Percentiles rank a stretch among this genome's conserved stretches.
Conservation (phyloP, 371 early-diverging fungal genomes). For the Haplosporangium sp. region DNA sequence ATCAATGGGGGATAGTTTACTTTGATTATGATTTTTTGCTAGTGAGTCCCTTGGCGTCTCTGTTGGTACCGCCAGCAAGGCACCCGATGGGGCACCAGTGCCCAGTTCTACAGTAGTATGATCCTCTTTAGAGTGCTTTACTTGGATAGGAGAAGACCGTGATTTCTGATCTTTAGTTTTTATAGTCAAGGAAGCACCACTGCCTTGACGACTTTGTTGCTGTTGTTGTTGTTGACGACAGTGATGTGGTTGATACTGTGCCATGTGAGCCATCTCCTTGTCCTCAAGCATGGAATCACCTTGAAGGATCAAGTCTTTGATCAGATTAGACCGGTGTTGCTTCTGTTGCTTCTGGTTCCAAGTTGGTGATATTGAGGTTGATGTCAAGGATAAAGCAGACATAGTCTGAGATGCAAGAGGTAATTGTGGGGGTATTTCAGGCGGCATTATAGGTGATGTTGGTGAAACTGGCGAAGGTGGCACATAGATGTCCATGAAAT, state of each 20-base stretch:
- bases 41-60: background rate
- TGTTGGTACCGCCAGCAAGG: background rate
- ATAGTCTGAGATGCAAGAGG: background rate
- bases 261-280: slow-evolving; percentile 48
- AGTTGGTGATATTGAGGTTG: slow-evolving; percentile 11
- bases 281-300: slow-evolving; percentile 41
- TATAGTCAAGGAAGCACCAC: background rate
- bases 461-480: slow-evolving; percentile 15
- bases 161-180: background rate
- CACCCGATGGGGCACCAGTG: background rate
- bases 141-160: no score
- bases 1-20: slow-evolving; percentile 25
- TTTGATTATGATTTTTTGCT: background rate
- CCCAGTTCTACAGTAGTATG: background rate
- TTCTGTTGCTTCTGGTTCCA: slow-evolving; percentile 28
- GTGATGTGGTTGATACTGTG: slow-evolving; percentile 49
- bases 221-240: slow-evolving; percentile 34
- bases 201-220: slow-evolving; percentile 2
- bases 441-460: background rate
- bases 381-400: background rate
- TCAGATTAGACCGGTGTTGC: slow-evolving; percentile 38
- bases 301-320: slow-evolving; percentile 47
- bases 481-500: background rate
- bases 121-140: no score
- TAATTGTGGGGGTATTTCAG: background rate